These are phyloP conservation scores for Penicillium oxalicum DNA, from an alignment of 2,329 filamentous ascomycete genomes.

Conservation along the genomic window DNA sequence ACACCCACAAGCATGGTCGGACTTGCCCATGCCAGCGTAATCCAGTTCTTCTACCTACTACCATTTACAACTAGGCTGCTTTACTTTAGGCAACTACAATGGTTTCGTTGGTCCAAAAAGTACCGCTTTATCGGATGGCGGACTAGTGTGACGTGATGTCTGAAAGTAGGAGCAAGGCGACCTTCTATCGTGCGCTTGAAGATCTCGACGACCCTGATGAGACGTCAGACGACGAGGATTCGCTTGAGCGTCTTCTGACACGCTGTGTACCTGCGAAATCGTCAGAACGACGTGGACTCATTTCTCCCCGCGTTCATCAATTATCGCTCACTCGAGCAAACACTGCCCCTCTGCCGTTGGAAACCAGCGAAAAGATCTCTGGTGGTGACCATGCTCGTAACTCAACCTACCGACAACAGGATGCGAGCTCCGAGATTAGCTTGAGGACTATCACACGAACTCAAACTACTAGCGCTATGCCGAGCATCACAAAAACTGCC, in stretches of 20 bases:
- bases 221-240: conserved; percentile 22
- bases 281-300: not conserved
- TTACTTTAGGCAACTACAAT: conserved; percentile 10
- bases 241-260: conserved; percentile 14
- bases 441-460: conserved; percentile 9
- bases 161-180: conserved; percentile 23
- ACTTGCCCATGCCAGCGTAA: not conserved
- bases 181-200: conserved; percentile 35
- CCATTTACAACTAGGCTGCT: not conserved
- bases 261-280: conserved; percentile 2
- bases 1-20: conserved; percentile 1
- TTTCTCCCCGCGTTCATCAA: not conserved
- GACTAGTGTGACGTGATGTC: conserved; percentile 16
- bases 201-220: conserved; percentile 25
- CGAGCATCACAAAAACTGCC: not conserved
- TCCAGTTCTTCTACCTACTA: not conserved
- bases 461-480: conserved; percentile 13
- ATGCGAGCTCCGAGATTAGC: not conserved
- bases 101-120: conserved; percentile 13
- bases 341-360: conserved; percentile 7
- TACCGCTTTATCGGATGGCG: conserved; percentile 8
- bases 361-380: not conserved
- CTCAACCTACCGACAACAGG: not conserved
- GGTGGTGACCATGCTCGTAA: not conserved
- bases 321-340: conserved; percentile 6